Evolutionary conservation across 2,329 filamentous ascomycete species (phyloP), one percentile per base, ranked within the genome.

Genomic region (Pestalotiopsis sp.): DNA sequence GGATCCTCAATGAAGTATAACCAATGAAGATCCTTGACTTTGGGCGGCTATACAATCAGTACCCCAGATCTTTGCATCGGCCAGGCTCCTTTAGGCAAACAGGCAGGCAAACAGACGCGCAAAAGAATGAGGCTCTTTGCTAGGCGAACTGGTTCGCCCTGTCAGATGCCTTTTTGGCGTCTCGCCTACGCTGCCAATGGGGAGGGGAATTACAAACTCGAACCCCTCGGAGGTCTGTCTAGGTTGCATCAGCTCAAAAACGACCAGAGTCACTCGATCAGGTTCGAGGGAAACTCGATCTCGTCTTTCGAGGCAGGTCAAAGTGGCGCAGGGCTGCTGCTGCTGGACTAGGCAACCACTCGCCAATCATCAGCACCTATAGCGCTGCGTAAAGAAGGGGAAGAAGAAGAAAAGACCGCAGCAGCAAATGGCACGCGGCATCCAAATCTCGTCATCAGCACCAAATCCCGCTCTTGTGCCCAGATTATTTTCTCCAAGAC

Each of bases 121-220:
- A n/a, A 23, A 20, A 14, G 36, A 58, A 58, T 41, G 49, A 67
- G 66, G 66, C 66, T 59, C 14, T 36, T 41, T 41, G 41, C 57
- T 17, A n/a, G 66, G 66, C 66, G 59, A 52, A 67, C 65, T 61
- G 36, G 65, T 45, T 20, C 56, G 65, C 65, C 45, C 56, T 6
- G 41, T 36, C 36, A n/a, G 65, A 66, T 20, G 23, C 12, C 31
- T 36, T 36, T 36, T 36, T 36, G 31, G 31, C 31, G 31, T 9
- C 31, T 36, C 17, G 27, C 31, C 36, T 27, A 41, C 11, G 17
- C 7, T 62, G 12, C 17, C 13, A 27, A n/a, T 39, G 13, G n/a
- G 11, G 27, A 27, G 57, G 23, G 13, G 14, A 62, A 31, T 9
- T 27, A 39, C 14, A 39, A 12, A 12, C 11, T 36, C 25, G 12